Evolutionary conservation across 1,284 basidiomycete genomes (phyloP), one percentile per base, ranked within the genome.

Genomic region (Heterobasidion occidentale): DNA sequence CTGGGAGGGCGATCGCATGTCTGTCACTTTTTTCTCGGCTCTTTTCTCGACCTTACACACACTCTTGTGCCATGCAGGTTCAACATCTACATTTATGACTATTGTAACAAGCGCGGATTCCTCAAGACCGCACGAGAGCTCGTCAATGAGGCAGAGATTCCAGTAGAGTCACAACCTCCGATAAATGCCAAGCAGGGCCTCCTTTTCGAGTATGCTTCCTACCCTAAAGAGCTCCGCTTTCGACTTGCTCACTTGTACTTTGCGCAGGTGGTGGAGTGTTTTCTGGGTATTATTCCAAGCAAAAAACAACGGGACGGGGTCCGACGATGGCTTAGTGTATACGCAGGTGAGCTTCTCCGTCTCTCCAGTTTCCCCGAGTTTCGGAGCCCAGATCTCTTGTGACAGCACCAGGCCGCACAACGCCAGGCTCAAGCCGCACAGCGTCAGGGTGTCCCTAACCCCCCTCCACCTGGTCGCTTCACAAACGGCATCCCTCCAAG

Each of bases 31-130:
- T 36, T 36, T 9, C 48, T 65, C 44, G 20, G 54, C 56, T 11
- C 7, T n/a, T 36, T 9, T 51, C 5, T 45, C 20, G 33, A 20
- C 12, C 9, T 20, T 50, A 14, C 19, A 54, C 48, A 35, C 58
- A 12, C 56, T 38, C 8, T 42, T 14, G 45, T 53, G 27, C 51
- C 14, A 11, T 35, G 33, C 66, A 90, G 88, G 88, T 90, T 90
- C 69, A 88, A 91, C 70, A 87, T 91, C 62, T 91, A 91, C 71
- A 90, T 91, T 60, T 79, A 86, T 68, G 88, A 91, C 71, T 91
- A 91, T 65, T 90, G 86, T 71, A 71, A 68, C 62, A 91, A 91
- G 70, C 83, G 88, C 55, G 88, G 88, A 55, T 91, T 83, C 64
- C 70, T 66, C 61, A 84, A 83, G 65, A 88, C 88, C 1, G 87